These are phyloP conservation scores for Alternaria longipes DNA, from an alignment of 2,329 filamentous ascomycete genomes.

Conservation along the genomic window DNA sequence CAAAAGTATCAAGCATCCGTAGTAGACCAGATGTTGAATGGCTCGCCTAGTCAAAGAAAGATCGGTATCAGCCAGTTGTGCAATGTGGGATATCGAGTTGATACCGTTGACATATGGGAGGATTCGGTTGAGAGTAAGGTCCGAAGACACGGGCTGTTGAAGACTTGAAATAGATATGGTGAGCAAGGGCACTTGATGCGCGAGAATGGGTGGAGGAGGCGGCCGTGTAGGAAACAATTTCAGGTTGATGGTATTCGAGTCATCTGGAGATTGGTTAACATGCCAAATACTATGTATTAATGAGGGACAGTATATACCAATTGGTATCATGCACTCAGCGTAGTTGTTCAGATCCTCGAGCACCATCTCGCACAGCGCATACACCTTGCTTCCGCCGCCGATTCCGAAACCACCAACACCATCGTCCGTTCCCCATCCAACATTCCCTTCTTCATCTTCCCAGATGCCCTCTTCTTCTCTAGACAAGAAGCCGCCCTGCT, in stretches of 20 bases:
- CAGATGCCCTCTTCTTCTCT: slow-evolving; percentile 59
- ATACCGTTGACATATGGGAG: slow-evolving; percentile 90
- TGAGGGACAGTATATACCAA: slow-evolving; percentile 66
- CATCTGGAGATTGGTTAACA: slow-evolving; percentile 65
- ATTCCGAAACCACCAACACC: slow-evolving; percentile 35
- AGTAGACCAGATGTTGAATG: slow-evolving; percentile 89
- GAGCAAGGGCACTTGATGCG: slow-evolving; percentile 89
- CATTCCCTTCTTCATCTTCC: slow-evolving; percentile 37
- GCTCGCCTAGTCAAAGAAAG: slow-evolving; percentile 86
- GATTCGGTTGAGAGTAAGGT: slow-evolving; percentile 80
- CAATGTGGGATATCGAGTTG: slow-evolving; percentile 86
- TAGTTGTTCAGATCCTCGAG: slow-evolving; percentile 96
- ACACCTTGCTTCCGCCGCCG: slow-evolving; percentile 61
- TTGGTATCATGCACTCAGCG: slow-evolving; percentile 97
- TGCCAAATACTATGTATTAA: too few relatives aligned
- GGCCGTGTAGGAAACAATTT: slow-evolving; percentile 89
- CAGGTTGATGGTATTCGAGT: slow-evolving; percentile 94
- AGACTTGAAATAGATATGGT: slow-evolving; percentile 60
- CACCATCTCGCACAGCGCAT: slow-evolving; percentile 81
- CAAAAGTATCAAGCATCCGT: slow-evolving; percentile 86
- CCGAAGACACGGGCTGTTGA: slow-evolving; percentile 66
- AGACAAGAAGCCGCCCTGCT: slow-evolving; percentile 85
- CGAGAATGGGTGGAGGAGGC: slow-evolving; percentile 77
- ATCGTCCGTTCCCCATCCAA: slow-evolving; percentile 13
- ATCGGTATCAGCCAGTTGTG: slow-evolving; percentile 84